Conservation (phyloP, 352 stramenopile species). For the Thalassiosira exigua region DNA sequence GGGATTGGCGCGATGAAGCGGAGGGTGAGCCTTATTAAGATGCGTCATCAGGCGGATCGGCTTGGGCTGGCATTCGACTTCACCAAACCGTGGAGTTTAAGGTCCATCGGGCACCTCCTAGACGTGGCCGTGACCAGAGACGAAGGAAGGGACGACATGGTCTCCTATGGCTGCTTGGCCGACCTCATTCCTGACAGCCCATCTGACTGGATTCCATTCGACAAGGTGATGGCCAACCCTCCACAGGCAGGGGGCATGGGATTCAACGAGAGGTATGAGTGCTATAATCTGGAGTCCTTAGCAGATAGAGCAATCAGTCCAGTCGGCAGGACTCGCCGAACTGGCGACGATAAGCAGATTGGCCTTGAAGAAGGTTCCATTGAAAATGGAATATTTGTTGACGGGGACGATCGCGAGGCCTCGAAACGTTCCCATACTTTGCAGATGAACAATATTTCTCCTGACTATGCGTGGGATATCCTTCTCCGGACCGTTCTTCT, state of each 20-base stretch:
- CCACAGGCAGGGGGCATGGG: constrained; percentile 44
- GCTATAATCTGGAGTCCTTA: constrained; percentile 53
- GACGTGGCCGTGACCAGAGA: constrained; percentile 2
- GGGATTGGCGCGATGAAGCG: constrained; percentile 55
- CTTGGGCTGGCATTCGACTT: constrained; percentile 66
- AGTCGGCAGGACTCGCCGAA: constrained; percentile 14
- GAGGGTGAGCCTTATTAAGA: constrained; percentile 70
- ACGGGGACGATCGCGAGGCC: constrained; percentile 14
- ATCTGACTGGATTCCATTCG: constrained; percentile 76
- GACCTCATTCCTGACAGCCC: constrained; percentile 77
- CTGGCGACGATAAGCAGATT: background rate
- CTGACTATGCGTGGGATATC: constrained; percentile 53
- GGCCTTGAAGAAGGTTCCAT: background rate
- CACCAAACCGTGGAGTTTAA: constrained; percentile 62
- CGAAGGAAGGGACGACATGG: background rate
- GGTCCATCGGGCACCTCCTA: constrained; percentile 28
- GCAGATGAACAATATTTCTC: constrained; percentile 17
- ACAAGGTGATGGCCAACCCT: constrained; percentile 56
- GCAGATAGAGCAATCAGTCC: constrained; percentile 29
- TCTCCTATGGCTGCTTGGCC: constrained; percentile 49
- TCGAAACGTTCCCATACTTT: constrained; percentile 12
- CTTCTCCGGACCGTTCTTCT: constrained; percentile 56
- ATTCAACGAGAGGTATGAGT: constrained; percentile 57
- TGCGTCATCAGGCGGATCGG: constrained; percentile 70
- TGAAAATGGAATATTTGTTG: constrained; percentile 6